Evolutionary conservation across 2,329 filamentous ascomycete species (phyloP).

Genomic region (Hirsutella thompsonii): DNA sequence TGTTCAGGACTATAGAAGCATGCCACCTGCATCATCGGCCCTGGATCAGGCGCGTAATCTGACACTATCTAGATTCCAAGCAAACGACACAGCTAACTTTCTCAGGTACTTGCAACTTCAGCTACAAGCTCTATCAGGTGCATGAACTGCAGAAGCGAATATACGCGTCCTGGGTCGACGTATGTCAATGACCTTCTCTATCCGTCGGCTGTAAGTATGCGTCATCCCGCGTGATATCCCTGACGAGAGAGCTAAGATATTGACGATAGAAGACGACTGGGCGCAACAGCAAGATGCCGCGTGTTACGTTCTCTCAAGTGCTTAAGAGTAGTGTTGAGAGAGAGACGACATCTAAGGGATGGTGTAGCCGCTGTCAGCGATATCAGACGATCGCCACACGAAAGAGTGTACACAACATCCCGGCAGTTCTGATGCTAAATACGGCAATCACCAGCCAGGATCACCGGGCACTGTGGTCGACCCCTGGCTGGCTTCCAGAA

Average conservation of each 20-base stretch:
- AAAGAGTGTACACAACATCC: conserved; percentile 72
- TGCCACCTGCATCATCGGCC: conserved; percentile 45
- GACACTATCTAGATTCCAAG: conserved; percentile 7
- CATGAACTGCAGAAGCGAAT: conserved; percentile 78
- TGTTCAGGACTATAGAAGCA: conserved; percentile 59
- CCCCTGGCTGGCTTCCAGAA: conserved; percentile 80
- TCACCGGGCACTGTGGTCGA: conserved; percentile 73
- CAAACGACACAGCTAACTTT: background rate
- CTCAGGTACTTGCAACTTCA: conserved; percentile 48
- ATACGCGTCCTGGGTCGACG: conserved; percentile 62
- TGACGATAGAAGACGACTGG: conserved; percentile 28
- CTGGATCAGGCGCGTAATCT: conserved; percentile 52
- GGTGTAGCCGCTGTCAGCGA: conserved; percentile 81
- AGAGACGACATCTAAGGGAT: conserved; percentile 79
- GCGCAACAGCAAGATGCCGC: conserved; percentile 36
- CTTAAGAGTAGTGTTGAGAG: conserved; percentile 87
- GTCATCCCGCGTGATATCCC: background rate
- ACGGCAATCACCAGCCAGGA: conserved; percentile 61
- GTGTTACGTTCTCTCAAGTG: conserved; percentile 71
- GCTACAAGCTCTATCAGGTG: conserved; percentile 68
- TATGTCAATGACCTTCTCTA: conserved; percentile 83
- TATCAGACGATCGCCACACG: conserved; percentile 81
- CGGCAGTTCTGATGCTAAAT: conserved; percentile 80
- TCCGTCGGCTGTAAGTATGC: conserved; percentile 30
- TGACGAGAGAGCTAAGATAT: background rate